A percentile compares a stretch with the other conserved stretches of the same genome.
phyloP scores from a whole-genome alignment of 495 filamentous ascomycete genomes.

The Platismatia glauca region DNA sequence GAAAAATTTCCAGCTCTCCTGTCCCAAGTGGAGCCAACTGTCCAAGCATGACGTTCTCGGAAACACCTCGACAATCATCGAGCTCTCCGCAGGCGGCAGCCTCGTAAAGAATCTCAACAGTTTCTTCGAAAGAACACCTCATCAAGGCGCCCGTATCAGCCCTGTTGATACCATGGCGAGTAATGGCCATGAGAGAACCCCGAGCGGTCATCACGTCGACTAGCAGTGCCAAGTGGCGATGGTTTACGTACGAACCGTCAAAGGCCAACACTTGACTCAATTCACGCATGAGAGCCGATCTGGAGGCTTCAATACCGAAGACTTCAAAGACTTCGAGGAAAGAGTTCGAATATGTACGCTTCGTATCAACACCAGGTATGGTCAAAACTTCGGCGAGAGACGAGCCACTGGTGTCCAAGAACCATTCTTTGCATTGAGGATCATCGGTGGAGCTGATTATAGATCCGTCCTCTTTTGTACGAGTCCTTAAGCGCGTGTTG shows the following conservation, averaged over 20 bases:
- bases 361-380: slow-evolving; percentile 81
- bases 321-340: slow-evolving; percentile 88
- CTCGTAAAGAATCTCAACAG: slow-evolving; percentile 93
- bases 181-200: slow-evolving; percentile 87
- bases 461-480: slow-evolving; percentile 54
- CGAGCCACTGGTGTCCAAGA: slow-evolving; percentile 86
- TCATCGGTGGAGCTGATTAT: slow-evolving; percentile 61
- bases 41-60: slow-evolving; percentile 97
- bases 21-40: slow-evolving; percentile 95
- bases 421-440: slow-evolving; percentile 77
- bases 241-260: slow-evolving; percentile 98
- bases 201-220: slow-evolving; percentile 97
- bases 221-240: slow-evolving; percentile 91
- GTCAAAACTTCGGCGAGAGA: slow-evolving; percentile 72
- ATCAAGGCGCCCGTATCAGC: slow-evolving; percentile 96
- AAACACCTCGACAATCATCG: slow-evolving; percentile 95
- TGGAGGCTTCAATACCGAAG: slow-evolving; percentile 92
- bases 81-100: slow-evolving; percentile 89
- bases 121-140: slow-evolving; percentile 99
- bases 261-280: slow-evolving; percentile 86
- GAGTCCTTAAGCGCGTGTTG: slow-evolving; percentile 63
- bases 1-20: slow-evolving; percentile 81
- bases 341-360: slow-evolving; percentile 87
- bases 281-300: slow-evolving; percentile 76
- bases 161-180: slow-evolving; percentile 96